Conservation (phyloP, 192 early-diverging fungal genomes). For the Coemansia sp. region DNA sequence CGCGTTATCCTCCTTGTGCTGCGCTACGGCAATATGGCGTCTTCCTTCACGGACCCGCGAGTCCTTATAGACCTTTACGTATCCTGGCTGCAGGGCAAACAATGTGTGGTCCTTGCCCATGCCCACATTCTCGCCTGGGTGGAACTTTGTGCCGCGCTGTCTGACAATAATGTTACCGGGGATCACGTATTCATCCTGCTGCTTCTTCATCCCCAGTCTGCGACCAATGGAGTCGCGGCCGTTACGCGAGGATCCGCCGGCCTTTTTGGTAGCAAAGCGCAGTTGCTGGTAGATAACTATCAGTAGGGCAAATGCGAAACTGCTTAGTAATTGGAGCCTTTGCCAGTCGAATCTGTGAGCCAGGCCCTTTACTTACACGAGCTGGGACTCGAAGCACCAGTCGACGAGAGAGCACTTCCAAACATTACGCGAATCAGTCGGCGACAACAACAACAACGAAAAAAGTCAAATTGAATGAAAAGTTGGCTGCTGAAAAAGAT, state of each 20-base stretch:
- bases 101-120: constrained; percentile 80
- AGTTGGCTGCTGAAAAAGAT: not conserved
- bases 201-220: constrained; percentile 74
- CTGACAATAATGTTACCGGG: constrained; percentile 79
- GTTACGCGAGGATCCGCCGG: constrained; percentile 76
- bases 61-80: constrained; percentile 72
- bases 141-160: constrained; percentile 76
- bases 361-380: not conserved
- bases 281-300: constrained; percentile 54
- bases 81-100: constrained; percentile 69
- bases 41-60: constrained; percentile 59
- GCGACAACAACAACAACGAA: not conserved
- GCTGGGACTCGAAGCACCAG: not conserved
- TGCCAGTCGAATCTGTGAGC: not conserved
- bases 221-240: constrained; percentile 76
- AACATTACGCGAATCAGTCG: not conserved
- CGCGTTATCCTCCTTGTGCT: constrained; percentile 57
- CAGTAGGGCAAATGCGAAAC: not conserved
- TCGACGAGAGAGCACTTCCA: not conserved
- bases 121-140: constrained; percentile 75
- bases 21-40: constrained; percentile 66
- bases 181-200: constrained; percentile 63
- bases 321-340: not conserved
- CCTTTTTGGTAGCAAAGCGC: constrained; percentile 75
- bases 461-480: not conserved